A percentile compares a stretch with the other conserved stretches of the same genome.
Conservation (phyloP, 139 green algal genomes). For the Diplosphaera chodatii region DNA sequence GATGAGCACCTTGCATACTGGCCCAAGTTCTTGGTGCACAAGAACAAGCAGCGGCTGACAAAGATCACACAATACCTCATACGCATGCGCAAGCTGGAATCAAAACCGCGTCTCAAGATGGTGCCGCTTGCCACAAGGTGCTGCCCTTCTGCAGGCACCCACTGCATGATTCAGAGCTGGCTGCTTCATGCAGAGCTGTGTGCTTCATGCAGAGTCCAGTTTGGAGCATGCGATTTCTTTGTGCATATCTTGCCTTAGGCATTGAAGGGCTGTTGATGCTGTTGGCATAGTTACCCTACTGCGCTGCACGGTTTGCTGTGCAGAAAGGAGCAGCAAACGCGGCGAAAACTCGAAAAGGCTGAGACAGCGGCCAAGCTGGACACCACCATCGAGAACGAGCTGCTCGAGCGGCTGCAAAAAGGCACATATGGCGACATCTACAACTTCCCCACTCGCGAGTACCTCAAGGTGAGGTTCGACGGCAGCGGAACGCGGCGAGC, state of each 20-base stretch:
- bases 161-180: no score
- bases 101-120: slow-evolving; percentile 74
- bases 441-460: slow-evolving; percentile 93
- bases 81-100: slow-evolving; percentile 83
- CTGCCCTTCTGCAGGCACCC: no score
- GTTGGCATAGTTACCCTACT: no score
- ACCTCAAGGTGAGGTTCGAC: slow-evolving; percentile 65
- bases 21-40: slow-evolving; percentile 98
- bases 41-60: slow-evolving; percentile 99
- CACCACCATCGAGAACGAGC: slow-evolving; percentile 79
- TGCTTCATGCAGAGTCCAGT: no score
- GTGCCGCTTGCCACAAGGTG: slow-evolving; percentile 77
- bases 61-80: slow-evolving; percentile 99
- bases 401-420: slow-evolving; percentile 85
- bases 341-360: slow-evolving; percentile 80
- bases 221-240: no score
- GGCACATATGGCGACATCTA: slow-evolving; percentile 99
- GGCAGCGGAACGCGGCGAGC: no score
- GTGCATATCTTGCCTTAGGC: no score
- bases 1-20: slow-evolving; percentile 84
- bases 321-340: slow-evolving; percentile 5
- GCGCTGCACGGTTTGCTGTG: no score
- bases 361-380: slow-evolving; percentile 87
- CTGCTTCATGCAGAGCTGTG: no score
- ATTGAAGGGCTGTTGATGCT: no score